Evolutionary conservation across 2,329 filamentous ascomycete species (phyloP), one percentile per base, ranked within the genome.

Genomic region (Alternaria novae-zelandiae): DNA sequence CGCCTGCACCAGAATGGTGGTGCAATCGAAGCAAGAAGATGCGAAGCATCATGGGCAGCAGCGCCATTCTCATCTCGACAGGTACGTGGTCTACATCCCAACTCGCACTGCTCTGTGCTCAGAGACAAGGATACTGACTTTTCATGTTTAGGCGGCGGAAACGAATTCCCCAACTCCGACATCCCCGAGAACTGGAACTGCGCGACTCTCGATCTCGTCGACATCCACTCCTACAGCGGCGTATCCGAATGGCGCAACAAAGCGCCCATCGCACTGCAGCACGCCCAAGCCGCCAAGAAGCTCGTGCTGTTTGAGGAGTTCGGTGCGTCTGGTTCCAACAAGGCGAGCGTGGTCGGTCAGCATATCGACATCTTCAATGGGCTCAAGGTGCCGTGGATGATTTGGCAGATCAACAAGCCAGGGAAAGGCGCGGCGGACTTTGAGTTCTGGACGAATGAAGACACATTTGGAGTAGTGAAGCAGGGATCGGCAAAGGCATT

Each of bases 21-120:
- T 63, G 60, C 17, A 41, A 63, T 43, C 60, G 60, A 15, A 59
- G 47, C 46, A 63, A 63, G 49, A 63, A 63, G 47, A 63, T 63
- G 60, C 47, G 60, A 26, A 46, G 46, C 44, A 30, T 63, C 2
- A 63, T 63, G 60, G 60, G 56, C 7, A 54, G 25, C 26, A 63
- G 56, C 25, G 4, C 26, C 11, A 60, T 63, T 12, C 56, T 63
- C 4, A 57, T 63, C 49, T 63, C 61, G 7, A 63, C 61, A 25
- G 59, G 59, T 51, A 30, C 2, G 47, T 50, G 2, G 1, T 30
- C 9, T 11, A 11, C 36, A 41, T 3, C 9, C 15, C n/a, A 17
- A 4, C 6, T 11, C 3, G 3, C n/a, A 10, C 17, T 17, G 0
- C 28, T 32, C 3, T 12, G 13, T 3, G 7, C 25, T 2, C 25